Base-by-base conservation (phyloP, 192 early-diverging fungal species). In the Glomus cerebriforme region DNA sequence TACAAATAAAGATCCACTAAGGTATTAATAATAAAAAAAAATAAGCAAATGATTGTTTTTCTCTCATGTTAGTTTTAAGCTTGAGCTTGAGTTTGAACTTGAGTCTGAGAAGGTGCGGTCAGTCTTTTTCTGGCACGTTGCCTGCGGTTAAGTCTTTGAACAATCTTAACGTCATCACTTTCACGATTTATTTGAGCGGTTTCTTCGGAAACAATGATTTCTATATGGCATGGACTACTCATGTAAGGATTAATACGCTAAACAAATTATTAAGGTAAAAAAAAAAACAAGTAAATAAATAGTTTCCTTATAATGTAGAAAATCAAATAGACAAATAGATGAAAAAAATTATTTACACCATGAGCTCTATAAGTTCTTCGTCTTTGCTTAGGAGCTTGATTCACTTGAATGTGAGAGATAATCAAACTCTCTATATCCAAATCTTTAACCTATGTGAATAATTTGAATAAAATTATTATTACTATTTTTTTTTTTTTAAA, bases 321-420 rank as follows among this genome's bases (percentile, higher is more conserved):
- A 15, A 15, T 32, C 31, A 29, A 19, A 13, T 59, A 59, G 5
- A 74, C 19, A 12, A 22, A 59, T 15, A 34, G 59, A 32, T 24
- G 32, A 19, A 74, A 34, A 37, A 37, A 37, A 59, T 60, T 19
- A 71, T 45, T 72, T 31, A 62, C 45, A 9, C 97, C 97, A 91
- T 99, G 97, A 82, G 96, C 97, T 91, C 97, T 95, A 94, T 93
- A 98, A 47, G 95, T 98, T 84, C 97, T 89, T 83, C 97, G 93
- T 81, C 97, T 95, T 86, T 96, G 94, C 89, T 96, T 96, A 83
- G 95, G 95, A 80, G 97, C 97, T 85, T 96, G 94, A 92, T 99
- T 98, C 87, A 99, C 96, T 89, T 96, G 92, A 79, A 98, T 94
- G 92, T 97, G 93, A 89, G 93, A 92, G 84, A 99, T 89, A 77